phyloP scores from a whole-genome alignment of 352 stramenopile species.

The Globisporangium cylindrosporum region DNA sequence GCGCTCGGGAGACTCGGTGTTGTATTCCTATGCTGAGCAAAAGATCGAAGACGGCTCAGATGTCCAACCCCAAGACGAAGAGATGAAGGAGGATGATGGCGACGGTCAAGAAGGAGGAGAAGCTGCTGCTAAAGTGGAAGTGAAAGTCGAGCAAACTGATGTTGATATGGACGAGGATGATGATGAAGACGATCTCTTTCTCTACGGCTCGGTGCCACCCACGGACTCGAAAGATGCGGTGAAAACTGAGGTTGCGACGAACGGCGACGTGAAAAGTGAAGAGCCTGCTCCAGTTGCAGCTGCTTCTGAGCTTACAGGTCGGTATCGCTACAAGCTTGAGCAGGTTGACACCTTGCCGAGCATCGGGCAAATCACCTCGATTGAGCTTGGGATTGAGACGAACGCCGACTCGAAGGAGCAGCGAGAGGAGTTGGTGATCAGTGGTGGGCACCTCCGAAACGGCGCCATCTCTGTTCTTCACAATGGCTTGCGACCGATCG shows the following conservation, averaged over 20 bases:
- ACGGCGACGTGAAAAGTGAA: constrained; percentile 13
- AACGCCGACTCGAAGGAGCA: constrained; percentile 77
- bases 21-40: constrained; percentile 59
- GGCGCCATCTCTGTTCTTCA: constrained; percentile 76
- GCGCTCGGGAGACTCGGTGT: constrained; percentile 68
- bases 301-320: constrained; percentile 14
- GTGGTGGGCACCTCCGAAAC: constrained; percentile 58
- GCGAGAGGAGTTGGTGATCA: constrained; percentile 76
- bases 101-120: constrained; percentile 8
- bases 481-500: constrained; percentile 78
- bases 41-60: constrained; percentile 19
- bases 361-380: constrained; percentile 81
- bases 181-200: constrained; percentile 73
- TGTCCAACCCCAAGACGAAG: constrained; percentile 6
- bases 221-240: constrained; percentile 19
- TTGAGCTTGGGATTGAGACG: constrained; percentile 74
- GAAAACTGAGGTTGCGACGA: constrained; percentile 15
- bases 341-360: constrained; percentile 66
- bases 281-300: not conserved
- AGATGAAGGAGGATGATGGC: constrained; percentile 16
- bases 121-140: constrained; percentile 9
- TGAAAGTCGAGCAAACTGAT: constrained; percentile 12
- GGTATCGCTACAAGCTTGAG: constrained; percentile 48
- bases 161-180: constrained; percentile 43
- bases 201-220: constrained; percentile 52